Conservation (phyloP, 192 early-diverging fungal species). For the Backusella luteola region DNA sequence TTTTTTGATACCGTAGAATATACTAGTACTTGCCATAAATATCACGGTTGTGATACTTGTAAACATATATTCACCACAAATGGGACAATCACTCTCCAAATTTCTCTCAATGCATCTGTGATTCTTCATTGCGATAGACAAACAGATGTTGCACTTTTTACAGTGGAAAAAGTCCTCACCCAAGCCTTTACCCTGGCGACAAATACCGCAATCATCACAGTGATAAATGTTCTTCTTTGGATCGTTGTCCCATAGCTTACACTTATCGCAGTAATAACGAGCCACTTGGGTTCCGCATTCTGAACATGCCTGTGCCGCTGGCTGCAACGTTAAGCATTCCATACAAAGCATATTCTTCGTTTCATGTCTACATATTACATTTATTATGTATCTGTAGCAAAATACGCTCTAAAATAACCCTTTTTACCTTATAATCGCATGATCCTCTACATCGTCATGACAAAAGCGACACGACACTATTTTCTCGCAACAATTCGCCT, state of each 20-base stretch:
- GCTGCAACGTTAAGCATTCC: conserved; percentile 82
- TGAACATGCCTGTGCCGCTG: conserved; percentile 70
- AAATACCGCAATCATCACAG: conserved; percentile 91
- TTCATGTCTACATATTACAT: conserved; percentile 31
- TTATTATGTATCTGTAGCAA: too few relatives aligned
- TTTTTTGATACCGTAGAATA: not conserved
- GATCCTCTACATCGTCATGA: conserved; percentile 77
- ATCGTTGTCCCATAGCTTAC: conserved; percentile 91
- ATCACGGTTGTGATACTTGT: conserved; percentile 79
- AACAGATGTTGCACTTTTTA: conserved; percentile 87
- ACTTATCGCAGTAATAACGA: conserved; percentile 83
- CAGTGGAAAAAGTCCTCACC: conserved; percentile 90
- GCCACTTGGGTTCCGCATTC: conserved; percentile 69
- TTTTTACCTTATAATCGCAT: conserved; percentile 69
- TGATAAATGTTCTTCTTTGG: conserved; percentile 86
- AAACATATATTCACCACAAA: conserved; percentile 95
- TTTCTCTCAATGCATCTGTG: conserved; percentile 93
- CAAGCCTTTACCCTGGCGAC: conserved; percentile 79
- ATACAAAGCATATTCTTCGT: conserved; percentile 91
- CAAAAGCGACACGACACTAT: conserved; percentile 83
- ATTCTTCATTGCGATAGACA: conserved; percentile 69
- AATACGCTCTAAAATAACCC: not conserved
- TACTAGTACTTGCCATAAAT: conserved; percentile 66
- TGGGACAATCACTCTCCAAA: conserved; percentile 90
- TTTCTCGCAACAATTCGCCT: conserved; percentile 77